Percentiles rank a stretch among this genome's conserved stretches.
Evolutionary conservation across 2,329 filamentous ascomycete genomes (phyloP).

Genomic region (Karstenula rhodostoma): DNA sequence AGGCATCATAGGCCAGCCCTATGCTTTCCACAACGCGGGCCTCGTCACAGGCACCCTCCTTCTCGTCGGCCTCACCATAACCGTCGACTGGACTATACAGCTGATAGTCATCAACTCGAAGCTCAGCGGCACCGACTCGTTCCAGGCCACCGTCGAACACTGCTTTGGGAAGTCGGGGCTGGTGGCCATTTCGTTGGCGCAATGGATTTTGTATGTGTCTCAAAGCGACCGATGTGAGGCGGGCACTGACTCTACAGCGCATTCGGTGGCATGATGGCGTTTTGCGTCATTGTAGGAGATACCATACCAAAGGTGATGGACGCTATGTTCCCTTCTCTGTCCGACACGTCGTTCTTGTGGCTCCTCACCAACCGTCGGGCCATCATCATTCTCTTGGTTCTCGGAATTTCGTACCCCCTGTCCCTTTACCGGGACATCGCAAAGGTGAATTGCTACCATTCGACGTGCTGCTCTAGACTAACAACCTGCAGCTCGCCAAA

Average conservation of each 20-base stretch:
- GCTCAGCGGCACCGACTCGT: slow-evolving; percentile 89
- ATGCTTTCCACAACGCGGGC: slow-evolving; percentile 93
- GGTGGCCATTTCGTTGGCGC: slow-evolving; percentile 87
- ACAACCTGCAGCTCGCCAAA: slow-evolving; percentile 78
- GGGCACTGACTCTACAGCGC: slow-evolving; percentile 61
- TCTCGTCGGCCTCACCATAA: slow-evolving; percentile 78
- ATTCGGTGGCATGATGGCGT: slow-evolving; percentile 98
- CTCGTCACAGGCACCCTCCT: slow-evolving; percentile 81
- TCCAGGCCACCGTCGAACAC: slow-evolving; percentile 94
- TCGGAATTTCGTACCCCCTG: slow-evolving; percentile 88
- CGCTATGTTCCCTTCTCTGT: slow-evolving; percentile 80
- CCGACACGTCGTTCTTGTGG: slow-evolving; percentile 77
- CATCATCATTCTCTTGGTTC: slow-evolving; percentile 85
- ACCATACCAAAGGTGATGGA: slow-evolving; percentile 89
- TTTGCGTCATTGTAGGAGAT: slow-evolving; percentile 96
- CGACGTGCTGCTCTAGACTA: slow-evolving; percentile 32
- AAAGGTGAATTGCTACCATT: slow-evolving; percentile 61
- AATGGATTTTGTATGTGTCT: slow-evolving; percentile 81
- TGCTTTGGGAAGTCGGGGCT: slow-evolving; percentile 91
- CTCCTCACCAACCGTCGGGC: slow-evolving; percentile 82
- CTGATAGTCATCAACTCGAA: slow-evolving; percentile 98
- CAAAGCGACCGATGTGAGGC: background rate
- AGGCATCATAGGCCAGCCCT: slow-evolving; percentile 82
- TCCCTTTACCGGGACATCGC: slow-evolving; percentile 96
- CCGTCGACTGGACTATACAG: slow-evolving; percentile 96